These are phyloP conservation scores for Leccinum olivaceopallidum DNA, from an alignment of 768 basidiomycete genomes.

Conservation along the genomic window DNA sequence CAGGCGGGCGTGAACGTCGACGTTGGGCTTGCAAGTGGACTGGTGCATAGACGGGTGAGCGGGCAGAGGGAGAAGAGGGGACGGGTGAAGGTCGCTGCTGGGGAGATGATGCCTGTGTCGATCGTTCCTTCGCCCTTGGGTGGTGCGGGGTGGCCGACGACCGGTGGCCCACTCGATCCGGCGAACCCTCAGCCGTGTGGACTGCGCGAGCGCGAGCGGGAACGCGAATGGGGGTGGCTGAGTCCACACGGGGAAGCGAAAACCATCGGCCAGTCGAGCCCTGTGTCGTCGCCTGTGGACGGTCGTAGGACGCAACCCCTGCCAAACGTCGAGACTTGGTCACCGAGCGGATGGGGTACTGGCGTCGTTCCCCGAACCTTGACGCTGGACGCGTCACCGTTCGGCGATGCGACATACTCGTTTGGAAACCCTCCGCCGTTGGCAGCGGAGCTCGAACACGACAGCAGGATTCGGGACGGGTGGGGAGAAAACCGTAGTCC, in stretches of 20 bases:
- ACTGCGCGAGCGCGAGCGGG: conserved; percentile 2
- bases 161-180: conserved; percentile 31
- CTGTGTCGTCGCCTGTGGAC: conserved; percentile 2
- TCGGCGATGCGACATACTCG: background rate
- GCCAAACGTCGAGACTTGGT: background rate
- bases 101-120: background rate
- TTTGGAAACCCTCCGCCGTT: background rate
- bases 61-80: background rate
- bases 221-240: background rate
- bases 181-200: conserved; percentile 19
- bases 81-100: background rate
- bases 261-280: background rate
- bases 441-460: background rate
- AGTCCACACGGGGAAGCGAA: background rate
- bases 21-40: background rate
- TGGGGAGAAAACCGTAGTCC: background rate
- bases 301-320: background rate
- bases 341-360: conserved; percentile 5
- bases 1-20: conserved; percentile 18
- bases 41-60: conserved; percentile 2
- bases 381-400: conserved; percentile 1
- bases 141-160: conserved; percentile 19
- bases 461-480: background rate
- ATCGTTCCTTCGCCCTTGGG: background rate
- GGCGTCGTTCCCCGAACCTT: background rate